Percentiles rank a stretch among this genome's conserved stretches.
Conservation (phyloP, 768 basidiomycete species). For the Suillus luteus region DNA sequence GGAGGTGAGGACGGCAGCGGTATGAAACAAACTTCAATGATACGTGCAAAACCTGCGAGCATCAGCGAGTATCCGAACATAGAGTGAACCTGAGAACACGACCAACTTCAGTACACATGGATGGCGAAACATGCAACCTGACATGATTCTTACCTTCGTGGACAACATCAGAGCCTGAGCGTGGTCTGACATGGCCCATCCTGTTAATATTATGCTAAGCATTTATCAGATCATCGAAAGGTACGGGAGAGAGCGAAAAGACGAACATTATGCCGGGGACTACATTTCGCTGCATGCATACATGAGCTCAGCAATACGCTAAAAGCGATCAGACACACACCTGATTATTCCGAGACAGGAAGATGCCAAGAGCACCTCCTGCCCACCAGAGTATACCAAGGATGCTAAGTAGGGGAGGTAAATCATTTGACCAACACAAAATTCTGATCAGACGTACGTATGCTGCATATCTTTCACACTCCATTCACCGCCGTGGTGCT, state of each 20-base stretch:
- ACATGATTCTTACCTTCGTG: conserved; percentile 55
- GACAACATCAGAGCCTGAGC: conserved; percentile 83
- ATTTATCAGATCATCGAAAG: neutral
- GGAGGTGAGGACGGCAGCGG: conserved; percentile 34
- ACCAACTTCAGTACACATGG: neutral
- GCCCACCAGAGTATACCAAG: conserved; percentile 72
- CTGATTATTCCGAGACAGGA: conserved; percentile 76
- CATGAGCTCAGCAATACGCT: conserved; percentile 10
- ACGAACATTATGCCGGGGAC: conserved; percentile 79
- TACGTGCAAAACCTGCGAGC: conserved; percentile 76
- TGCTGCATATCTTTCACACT: conserved; percentile 95
- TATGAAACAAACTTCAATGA: conserved; percentile 86
- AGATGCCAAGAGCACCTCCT: conserved; percentile 87
- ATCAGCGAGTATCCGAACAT: conserved; percentile 87
- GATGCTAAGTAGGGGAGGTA: conserved; percentile 43
- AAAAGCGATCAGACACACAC: conserved; percentile 36
- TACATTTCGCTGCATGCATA: conserved; percentile 59
- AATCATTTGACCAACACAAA: conserved; percentile 9
- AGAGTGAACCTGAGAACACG: conserved; percentile 62
- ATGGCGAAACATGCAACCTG: neutral
- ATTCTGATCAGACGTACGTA: conserved; percentile 55
- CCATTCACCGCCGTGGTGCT: conserved; percentile 82
- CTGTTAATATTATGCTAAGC: conserved; percentile 80
- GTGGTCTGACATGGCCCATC: conserved; percentile 93
- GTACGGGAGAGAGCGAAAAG: neutral